These are phyloP conservation scores for Globisporangium nodosum DNA, from an alignment of 352 stramenopile genomes.

Conservation along the genomic window DNA sequence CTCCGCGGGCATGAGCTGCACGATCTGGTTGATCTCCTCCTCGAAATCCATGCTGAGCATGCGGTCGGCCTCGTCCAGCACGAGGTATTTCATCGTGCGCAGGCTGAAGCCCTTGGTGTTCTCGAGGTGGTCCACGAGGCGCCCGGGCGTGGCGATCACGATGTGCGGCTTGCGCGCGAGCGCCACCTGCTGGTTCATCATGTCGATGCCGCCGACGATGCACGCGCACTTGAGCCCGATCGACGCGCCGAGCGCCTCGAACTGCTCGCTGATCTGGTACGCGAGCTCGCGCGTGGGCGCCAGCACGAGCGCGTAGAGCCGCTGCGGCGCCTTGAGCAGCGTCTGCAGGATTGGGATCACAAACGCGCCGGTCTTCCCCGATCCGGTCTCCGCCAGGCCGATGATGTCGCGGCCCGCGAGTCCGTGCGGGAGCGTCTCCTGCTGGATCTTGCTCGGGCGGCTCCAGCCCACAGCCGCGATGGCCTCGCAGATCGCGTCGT, in stretches of 20 bases:
- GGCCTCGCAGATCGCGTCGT: constrained; percentile 88
- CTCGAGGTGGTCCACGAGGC: constrained; percentile 93
- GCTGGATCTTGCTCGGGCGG: constrained; percentile 94
- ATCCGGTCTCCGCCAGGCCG: constrained; percentile 94
- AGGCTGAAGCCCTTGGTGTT: constrained; percentile 96
- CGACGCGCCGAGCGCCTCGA: constrained; percentile 85
- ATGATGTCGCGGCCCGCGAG: constrained; percentile 96
- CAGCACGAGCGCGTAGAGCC: constrained; percentile 89
- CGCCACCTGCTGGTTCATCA: constrained; percentile 96
- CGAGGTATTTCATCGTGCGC: constrained; percentile 86
- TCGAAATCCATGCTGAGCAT: constrained; percentile 98
- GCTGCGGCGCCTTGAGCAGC: constrained; percentile 87
- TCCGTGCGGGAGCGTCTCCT: constrained; percentile 89
- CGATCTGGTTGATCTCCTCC: constrained; percentile 98
- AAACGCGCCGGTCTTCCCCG: constrained; percentile 94
- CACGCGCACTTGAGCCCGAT: constrained; percentile 92
- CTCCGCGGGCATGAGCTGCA: constrained; percentile 92
- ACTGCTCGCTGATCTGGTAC: constrained; percentile 95
- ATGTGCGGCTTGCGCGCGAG: constrained; percentile 96
- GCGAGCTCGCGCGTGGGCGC: constrained; percentile 93
- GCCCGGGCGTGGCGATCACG: constrained; percentile 92
- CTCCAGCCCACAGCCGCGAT: constrained; percentile 92
- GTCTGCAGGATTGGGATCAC: constrained; percentile 92
- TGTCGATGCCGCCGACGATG: constrained; percentile 96
- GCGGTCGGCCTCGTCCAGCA: constrained; percentile 94